Evolutionary conservation across 2,329 filamentous ascomycete species (phyloP).

Genomic region (Diaporthe ilicicola): DNA sequence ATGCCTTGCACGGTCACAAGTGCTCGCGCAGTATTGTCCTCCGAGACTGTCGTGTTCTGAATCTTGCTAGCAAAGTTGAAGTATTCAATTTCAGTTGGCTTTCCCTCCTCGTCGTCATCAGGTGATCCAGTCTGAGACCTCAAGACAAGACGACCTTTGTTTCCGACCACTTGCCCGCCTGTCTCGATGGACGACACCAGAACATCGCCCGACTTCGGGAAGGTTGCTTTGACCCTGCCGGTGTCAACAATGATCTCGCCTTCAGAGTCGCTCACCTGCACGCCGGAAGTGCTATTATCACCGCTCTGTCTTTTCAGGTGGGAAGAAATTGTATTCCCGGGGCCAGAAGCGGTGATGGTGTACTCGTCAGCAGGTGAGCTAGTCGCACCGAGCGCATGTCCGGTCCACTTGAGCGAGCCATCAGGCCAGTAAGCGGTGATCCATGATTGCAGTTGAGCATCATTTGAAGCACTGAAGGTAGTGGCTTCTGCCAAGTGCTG

Average conservation of each 20-base stretch:
- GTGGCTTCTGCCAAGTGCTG: slow-evolving; percentile 1
- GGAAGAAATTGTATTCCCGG: slow-evolving; percentile 33
- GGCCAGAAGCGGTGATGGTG: slow-evolving; percentile 44
- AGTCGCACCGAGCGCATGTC: slow-evolving; percentile 59
- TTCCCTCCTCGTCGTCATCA: slow-evolving; percentile 49
- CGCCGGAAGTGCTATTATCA: slow-evolving; percentile 26
- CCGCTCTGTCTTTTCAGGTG: slow-evolving; percentile 42
- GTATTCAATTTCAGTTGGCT: slow-evolving; percentile 47
- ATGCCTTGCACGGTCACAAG: slow-evolving; percentile 56
- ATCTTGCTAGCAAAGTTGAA: slow-evolving; percentile 60
- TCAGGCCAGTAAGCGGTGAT: slow-evolving; percentile 67
- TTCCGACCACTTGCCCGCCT: slow-evolving; percentile 52
- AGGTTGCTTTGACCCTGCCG: slow-evolving; percentile 51
- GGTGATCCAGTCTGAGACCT: slow-evolving; percentile 58
- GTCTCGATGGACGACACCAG: slow-evolving; percentile 52
- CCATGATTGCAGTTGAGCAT: slow-evolving; percentile 59
- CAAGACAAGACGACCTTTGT: slow-evolving; percentile 60
- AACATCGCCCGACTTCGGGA: slow-evolving; percentile 51
- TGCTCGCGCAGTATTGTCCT: slow-evolving; percentile 51
- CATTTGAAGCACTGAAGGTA: slow-evolving; percentile 35
- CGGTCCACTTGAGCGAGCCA: slow-evolving; percentile 69
- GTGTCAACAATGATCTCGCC: slow-evolving; percentile 54
- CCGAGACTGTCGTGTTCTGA: slow-evolving; percentile 57
- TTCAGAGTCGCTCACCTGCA: slow-evolving; percentile 35
- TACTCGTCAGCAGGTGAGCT: slow-evolving; percentile 52